A percentile compares a stretch with the other conserved stretches of the same genome.
phyloP scores from a whole-genome alignment of 2,329 filamentous ascomycete genomes.

The Neopestalotiopsis rosae region DNA sequence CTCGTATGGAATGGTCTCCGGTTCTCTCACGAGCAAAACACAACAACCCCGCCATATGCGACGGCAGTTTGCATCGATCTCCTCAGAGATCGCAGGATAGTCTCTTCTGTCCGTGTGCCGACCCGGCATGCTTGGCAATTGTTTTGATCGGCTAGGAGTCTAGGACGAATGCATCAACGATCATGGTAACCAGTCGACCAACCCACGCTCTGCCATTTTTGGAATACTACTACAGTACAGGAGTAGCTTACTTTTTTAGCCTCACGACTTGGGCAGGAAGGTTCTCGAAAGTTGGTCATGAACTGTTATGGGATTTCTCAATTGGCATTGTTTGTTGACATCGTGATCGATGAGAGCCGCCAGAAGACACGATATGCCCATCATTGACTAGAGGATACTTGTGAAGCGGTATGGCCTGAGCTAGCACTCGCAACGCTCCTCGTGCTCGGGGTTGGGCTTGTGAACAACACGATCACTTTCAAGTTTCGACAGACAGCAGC shows the following conservation, averaged over 20 bases:
- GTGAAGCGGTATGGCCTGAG: too few relatives aligned
- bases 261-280: background rate
- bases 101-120: background rate
- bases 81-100: background rate
- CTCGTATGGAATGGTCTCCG: background rate
- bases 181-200: background rate
- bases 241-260: background rate
- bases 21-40: background rate
- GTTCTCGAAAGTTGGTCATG: background rate
- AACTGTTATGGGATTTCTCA: too few relatives aligned
- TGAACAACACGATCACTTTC: too few relatives aligned
- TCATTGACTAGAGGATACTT: too few relatives aligned
- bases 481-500: too few relatives aligned
- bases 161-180: background rate
- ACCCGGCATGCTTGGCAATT: background rate
- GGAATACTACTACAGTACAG: background rate
- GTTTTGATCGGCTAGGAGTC: background rate
- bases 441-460: too few relatives aligned
- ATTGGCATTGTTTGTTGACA: too few relatives aligned
- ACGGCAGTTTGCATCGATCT: background rate
- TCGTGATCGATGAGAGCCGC: too few relatives aligned
- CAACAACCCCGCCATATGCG: background rate
- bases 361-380: too few relatives aligned
- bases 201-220: background rate
- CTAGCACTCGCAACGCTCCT: too few relatives aligned